phyloP scores from a whole-genome alignment of 108 stramenopile species.

The Asterionellopsis glacialis region DNA sequence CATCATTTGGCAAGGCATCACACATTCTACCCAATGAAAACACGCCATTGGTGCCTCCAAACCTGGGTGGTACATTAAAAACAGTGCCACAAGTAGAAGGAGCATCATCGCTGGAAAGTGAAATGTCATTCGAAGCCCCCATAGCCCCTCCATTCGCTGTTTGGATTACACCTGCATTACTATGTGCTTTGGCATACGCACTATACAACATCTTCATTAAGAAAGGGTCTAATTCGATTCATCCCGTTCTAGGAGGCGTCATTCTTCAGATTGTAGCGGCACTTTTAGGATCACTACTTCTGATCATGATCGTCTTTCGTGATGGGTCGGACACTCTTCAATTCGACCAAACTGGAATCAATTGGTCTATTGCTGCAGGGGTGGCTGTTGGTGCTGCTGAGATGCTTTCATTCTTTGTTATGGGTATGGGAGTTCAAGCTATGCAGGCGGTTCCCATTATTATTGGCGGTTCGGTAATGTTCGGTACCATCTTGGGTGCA shows the following conservation, averaged over 20 bases:
- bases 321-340: constrained; percentile 6
- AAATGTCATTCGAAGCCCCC: background rate
- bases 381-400: constrained; percentile 55
- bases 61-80: too few relatives aligned
- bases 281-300: constrained; percentile 35
- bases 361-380: constrained; percentile 39
- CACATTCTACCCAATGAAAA: too few relatives aligned
- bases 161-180: constrained; percentile 62
- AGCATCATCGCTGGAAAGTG: background rate
- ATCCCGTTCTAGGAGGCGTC: constrained; percentile 71
- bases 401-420: constrained; percentile 57
- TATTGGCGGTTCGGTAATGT: constrained; percentile 67
- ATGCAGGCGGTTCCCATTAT: constrained; percentile 61
- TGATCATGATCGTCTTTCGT: constrained; percentile 10
- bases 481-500: constrained; percentile 52
- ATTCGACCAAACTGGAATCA: constrained; percentile 26
- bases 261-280: constrained; percentile 73
- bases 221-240: constrained; percentile 48
- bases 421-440: constrained; percentile 67
- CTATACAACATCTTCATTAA: constrained; percentile 80
- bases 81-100: too few relatives aligned
- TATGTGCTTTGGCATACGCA: constrained; percentile 63
- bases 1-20: too few relatives aligned
- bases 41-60: too few relatives aligned
- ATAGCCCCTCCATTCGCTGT: constrained; percentile 24